Conservation (phyloP, 2,329 filamentous ascomycete genomes). For the Penicillium sumatraense region DNA sequence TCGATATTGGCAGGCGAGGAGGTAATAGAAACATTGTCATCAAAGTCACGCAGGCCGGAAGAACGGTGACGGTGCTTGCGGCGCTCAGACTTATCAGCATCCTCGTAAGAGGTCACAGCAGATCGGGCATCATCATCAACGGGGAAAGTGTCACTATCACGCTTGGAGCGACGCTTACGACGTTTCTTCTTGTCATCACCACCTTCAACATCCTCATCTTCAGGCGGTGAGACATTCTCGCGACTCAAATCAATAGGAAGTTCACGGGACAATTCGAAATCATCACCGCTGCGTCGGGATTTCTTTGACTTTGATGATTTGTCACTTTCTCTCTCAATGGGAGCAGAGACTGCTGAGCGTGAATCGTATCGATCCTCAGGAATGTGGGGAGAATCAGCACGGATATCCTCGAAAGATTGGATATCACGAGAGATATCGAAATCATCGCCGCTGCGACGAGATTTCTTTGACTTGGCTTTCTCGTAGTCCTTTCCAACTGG, state of each 20-base stretch:
- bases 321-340: not conserved
- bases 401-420: not conserved
- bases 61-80: conserved; percentile 18
- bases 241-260: not conserved
- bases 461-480: conserved; percentile 21
- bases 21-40: not conserved
- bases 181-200: conserved; percentile 30
- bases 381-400: not conserved
- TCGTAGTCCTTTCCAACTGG: conserved; percentile 3
- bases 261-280: conserved; percentile 26
- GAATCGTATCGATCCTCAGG: not conserved
- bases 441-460: conserved; percentile 26
- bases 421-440: conserved; percentile 25
- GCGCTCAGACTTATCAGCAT: conserved; percentile 31
- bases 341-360: not conserved
- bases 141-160: conserved; percentile 24
- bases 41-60: not conserved
- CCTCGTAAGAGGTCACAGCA: conserved; percentile 20
- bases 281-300: conserved; percentile 18
- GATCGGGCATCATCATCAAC: conserved; percentile 25
- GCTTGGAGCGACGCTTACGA: conserved; percentile 33
- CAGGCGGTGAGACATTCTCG: not conserved
- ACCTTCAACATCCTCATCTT: conserved; percentile 13
- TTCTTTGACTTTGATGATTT: not conserved
- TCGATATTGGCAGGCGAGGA: conserved; percentile 5